Evolutionary conservation across 2,329 filamentous ascomycete genomes (phyloP).

Genomic region (Colletotrichum sp.): DNA sequence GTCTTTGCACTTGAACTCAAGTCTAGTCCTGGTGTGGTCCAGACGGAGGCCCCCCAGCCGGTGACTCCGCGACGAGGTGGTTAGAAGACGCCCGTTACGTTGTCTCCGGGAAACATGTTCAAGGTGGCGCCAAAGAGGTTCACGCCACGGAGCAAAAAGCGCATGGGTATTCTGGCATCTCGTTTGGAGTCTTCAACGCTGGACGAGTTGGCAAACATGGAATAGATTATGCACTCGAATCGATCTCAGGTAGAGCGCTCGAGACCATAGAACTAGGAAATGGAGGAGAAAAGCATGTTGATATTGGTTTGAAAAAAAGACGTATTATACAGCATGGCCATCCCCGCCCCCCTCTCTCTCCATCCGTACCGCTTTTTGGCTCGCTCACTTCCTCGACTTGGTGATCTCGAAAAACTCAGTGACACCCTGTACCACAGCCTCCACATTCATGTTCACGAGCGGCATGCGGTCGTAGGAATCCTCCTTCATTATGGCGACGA

Average conservation of each 20-base stretch:
- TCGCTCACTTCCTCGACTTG: conserved; percentile 53
- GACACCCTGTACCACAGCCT: conserved; percentile 79
- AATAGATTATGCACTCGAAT: neutral
- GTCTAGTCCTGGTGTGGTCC: neutral
- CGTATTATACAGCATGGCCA: neutral
- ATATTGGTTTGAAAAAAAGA: neutral
- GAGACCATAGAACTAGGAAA: neutral
- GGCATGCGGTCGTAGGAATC: conserved; percentile 85
- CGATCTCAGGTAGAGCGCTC: neutral
- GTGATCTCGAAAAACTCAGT: conserved; percentile 80
- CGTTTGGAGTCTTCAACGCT: neutral
- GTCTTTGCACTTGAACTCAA: conserved; percentile 45
- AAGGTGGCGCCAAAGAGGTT: conserved; percentile 16
- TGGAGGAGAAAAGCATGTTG: neutral
- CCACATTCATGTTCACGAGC: conserved; percentile 86
- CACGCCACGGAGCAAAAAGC: conserved; percentile 13
- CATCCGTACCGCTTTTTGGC: neutral
- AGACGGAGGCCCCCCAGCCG: neutral
- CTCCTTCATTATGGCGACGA: conserved; percentile 88
- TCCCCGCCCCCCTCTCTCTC: neutral
- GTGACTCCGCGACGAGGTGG: neutral
- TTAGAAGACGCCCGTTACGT: conserved; percentile 11
- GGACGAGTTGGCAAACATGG: conserved; percentile 2
- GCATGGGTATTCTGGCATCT: neutral
- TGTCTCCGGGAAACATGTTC: conserved; percentile 19